A percentile compares a stretch with the other conserved stretches of the same genome.
Evolutionary conservation across 306 rosid species (phyloP).

Genomic region (Corylus americana): DNA sequence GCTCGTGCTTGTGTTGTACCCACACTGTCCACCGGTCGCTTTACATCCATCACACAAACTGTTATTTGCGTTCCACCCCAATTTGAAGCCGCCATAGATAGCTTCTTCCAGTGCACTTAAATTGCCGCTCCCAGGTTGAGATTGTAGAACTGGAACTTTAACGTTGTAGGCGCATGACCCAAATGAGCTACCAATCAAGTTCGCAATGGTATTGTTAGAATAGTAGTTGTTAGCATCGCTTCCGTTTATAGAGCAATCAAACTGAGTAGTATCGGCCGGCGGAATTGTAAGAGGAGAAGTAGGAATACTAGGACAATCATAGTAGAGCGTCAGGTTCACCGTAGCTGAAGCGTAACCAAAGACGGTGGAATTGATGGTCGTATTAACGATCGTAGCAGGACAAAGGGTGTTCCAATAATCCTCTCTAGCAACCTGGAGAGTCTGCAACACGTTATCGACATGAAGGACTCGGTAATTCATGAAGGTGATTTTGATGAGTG

Average conservation of each 20-base stretch:
- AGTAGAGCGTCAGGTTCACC: slow-evolving; percentile 34
- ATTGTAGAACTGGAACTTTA: slow-evolving; percentile 27
- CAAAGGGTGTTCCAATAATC: slow-evolving; percentile 44
- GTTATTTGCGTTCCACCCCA: slow-evolving; percentile 47
- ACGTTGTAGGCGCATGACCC: slow-evolving; percentile 34
- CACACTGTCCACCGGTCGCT: slow-evolving; percentile 51
- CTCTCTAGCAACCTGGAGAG: slow-evolving; percentile 38
- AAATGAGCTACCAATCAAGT: not conserved
- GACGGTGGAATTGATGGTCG: slow-evolving; percentile 15
- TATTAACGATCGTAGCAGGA: slow-evolving; percentile 27
- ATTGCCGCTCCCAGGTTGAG: slow-evolving; percentile 10
- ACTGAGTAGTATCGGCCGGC: slow-evolving; percentile 6
- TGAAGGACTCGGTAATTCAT: slow-evolving; percentile 37
- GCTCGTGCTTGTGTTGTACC: slow-evolving; percentile 26
- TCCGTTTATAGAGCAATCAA: slow-evolving; percentile 35
- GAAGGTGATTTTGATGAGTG: slow-evolving; percentile 20
- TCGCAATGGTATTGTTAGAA: not conserved
- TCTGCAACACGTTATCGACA: slow-evolving; percentile 2
- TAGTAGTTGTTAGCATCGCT: slow-evolving; percentile 29
- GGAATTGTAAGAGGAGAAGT: not conserved
- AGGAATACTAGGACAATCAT: slow-evolving; percentile 33
- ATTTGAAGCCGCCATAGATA: slow-evolving; percentile 45
- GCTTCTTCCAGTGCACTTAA: slow-evolving; percentile 20
- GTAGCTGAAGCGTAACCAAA: slow-evolving; percentile 24
- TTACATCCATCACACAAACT: slow-evolving; percentile 42